A percentile compares a stretch with the other conserved stretches of the same genome.
Evolutionary conservation across 768 basidiomycete genomes (phyloP).

Genomic region (Vararia minispora): DNA sequence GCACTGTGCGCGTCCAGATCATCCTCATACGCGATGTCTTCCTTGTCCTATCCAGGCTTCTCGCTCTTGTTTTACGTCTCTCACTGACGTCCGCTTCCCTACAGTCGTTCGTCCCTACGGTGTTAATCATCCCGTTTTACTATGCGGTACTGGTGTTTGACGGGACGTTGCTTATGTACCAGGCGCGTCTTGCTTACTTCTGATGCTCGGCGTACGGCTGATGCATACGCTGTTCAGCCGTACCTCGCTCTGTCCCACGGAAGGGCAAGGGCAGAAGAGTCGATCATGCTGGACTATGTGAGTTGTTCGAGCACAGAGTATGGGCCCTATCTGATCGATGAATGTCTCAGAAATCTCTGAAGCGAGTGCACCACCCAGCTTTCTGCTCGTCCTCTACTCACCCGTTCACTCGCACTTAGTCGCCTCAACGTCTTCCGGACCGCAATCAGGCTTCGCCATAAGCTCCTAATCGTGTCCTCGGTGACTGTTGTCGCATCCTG

Average conservation of each 20-base stretch:
- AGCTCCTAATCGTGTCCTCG: constrained; percentile 41
- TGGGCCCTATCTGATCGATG: too few species aligned
- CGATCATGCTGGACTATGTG: constrained; percentile 59
- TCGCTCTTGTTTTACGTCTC: too few species aligned
- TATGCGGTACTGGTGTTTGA: constrained; percentile 41
- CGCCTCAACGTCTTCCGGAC: constrained; percentile 13
- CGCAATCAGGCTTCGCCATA: constrained; percentile 41
- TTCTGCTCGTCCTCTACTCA: background rate
- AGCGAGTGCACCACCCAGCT: constrained; percentile 1
- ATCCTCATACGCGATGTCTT: background rate
- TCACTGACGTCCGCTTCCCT: background rate
- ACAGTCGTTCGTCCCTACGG: constrained; percentile 50
- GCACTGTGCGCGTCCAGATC: too few species aligned
- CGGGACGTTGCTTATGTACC: constrained; percentile 43
- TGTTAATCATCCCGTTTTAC: constrained; percentile 37
- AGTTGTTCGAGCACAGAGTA: constrained; percentile 16
- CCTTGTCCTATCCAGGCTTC: too few species aligned
- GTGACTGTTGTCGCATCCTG: constrained; percentile 34
- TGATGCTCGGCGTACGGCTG: background rate
- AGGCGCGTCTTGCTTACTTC: constrained; percentile 28
- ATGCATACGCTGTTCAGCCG: constrained; percentile 30
- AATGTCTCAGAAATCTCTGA: constrained; percentile 3
- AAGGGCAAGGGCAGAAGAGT: constrained; percentile 40
- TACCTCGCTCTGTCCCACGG: constrained; percentile 48
- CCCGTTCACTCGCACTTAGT: background rate